Conservation (phyloP, 371 early-diverging fungal species). For the Apophysomyces variabilis region DNA sequence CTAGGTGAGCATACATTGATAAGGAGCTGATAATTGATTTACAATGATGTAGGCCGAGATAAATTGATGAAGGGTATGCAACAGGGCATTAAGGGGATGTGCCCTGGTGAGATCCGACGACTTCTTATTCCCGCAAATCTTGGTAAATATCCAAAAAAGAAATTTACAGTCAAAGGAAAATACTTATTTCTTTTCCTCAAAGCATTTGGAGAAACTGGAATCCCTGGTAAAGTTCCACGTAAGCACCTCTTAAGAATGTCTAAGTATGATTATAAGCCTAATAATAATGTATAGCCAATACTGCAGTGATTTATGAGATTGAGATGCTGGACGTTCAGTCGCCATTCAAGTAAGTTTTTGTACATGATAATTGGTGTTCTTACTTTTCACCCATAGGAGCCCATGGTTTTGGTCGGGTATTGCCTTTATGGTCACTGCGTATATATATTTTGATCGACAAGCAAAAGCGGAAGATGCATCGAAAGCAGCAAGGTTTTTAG, state of each 20-base stretch:
- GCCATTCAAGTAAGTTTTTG: constrained; percentile 35
- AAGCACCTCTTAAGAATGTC: constrained; percentile 15
- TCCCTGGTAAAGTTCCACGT: constrained; percentile 43
- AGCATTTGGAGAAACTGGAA: constrained; percentile 41
- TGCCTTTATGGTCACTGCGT: constrained; percentile 15
- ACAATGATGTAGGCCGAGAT: constrained; percentile 26
- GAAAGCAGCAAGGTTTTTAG: constrained; percentile 29
- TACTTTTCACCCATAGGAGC: constrained; percentile 24
- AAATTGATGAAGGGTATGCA: constrained; percentile 55
- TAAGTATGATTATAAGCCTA: background rate
- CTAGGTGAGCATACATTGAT: constrained; percentile 26
- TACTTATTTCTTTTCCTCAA: background rate
- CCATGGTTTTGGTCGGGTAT: constrained; percentile 43
- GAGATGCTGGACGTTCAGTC: constrained; percentile 34
- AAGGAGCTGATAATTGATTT: background rate
- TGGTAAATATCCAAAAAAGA: constrained; percentile 26
- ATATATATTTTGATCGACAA: constrained; percentile 18
- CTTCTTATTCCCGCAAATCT: constrained; percentile 66
- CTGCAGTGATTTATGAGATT: constrained; percentile 44
- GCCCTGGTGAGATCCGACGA: constrained; percentile 67
- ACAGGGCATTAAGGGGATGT: constrained; percentile 75
- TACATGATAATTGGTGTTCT: background rate
- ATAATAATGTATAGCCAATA: constrained; percentile 24
- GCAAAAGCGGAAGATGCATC: constrained; percentile 23
- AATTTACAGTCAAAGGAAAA: background rate